Base-by-base conservation (phyloP, 1,284 basidiomycete species). In the Ceratobasidium theobromae region DNA sequence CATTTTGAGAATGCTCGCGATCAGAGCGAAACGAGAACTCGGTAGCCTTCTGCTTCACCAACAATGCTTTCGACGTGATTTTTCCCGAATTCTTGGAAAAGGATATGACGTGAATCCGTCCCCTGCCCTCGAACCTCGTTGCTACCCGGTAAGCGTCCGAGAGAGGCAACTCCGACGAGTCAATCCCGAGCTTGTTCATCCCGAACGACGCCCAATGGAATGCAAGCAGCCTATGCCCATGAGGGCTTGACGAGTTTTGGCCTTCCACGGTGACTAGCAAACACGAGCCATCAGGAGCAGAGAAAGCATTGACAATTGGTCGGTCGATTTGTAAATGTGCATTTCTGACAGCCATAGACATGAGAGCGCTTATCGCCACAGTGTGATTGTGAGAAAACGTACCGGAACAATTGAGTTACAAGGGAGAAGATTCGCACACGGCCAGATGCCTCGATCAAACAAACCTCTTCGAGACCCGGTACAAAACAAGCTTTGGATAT, bases 151-250 rank as follows among this genome's bases (percentile, higher is more conserved):
- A 77, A 64, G 4, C 70, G 69, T 6, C 72, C 68, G 16, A 70
- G 70, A 4, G 70, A 70, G 51, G 75, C 72, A 35, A 35, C 16
- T 11, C 35, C 16, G 9, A 73, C 71, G 1, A 73, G 68, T 70
- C 48, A 21, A 81, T 77, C 9, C 84, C 84, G 8, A 75, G 71
- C 0, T 76, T 32, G 25, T 67, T 77, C 0, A 80, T 80, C 1
- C 84, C 84, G 69, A 86, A 85, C 0, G 81, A 83, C 2, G 74
- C 75, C 81, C 82, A 84, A 67, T 86, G 85, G 69, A 81, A 83
- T 4, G 80, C 79, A 2, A 72, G 73, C 11, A 82, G 65, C 23
- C 23, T 14, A 3, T 46, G 12, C 21, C 3, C 16, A 14, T 9
- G 21, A 11, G 35, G 8, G 35, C 35, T 38, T 9, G 23, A 16